Percentiles rank a stretch among this genome's conserved stretches.
phyloP scores from a whole-genome alignment of 2,329 filamentous ascomycete species.

The Fusarium sp. region DNA sequence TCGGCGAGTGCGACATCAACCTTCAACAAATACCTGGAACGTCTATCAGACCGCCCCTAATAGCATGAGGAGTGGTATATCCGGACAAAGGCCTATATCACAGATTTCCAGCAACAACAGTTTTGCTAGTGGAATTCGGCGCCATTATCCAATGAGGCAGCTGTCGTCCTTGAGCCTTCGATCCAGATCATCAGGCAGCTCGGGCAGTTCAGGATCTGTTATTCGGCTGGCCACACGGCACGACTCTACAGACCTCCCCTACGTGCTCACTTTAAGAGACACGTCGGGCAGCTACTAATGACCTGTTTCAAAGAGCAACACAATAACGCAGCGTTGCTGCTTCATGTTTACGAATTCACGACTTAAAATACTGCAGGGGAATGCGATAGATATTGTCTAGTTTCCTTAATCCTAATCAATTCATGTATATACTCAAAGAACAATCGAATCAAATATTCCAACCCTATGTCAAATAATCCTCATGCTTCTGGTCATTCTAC shows the following conservation, averaged over 20 bases:
- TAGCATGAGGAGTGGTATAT: constrained; percentile 61
- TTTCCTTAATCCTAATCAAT: constrained; percentile 44
- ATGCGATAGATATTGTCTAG: constrained; percentile 19
- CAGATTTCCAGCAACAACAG: constrained; percentile 55
- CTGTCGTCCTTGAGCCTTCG: constrained; percentile 57
- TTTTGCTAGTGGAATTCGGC: constrained; percentile 58
- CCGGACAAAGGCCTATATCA: constrained; percentile 51
- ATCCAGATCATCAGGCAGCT: constrained; percentile 54
- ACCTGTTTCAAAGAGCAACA: constrained; percentile 6
- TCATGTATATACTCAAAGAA: constrained; percentile 18
- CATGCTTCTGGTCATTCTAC: neutral
- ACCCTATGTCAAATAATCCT: neutral
- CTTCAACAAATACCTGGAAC: constrained; percentile 59
- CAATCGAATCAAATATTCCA: neutral
- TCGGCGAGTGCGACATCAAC: constrained; percentile 52
- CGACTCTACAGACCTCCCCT: constrained; percentile 52
- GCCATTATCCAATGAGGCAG: constrained; percentile 55
- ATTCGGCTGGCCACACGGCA: constrained; percentile 61
- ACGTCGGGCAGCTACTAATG: constrained; percentile 49
- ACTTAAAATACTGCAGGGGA: constrained; percentile 27
- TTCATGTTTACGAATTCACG: constrained; percentile 46
- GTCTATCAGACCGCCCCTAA: constrained; percentile 66
- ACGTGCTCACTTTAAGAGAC: constrained; percentile 54
- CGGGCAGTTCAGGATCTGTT: constrained; percentile 58
- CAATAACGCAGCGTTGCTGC: constrained; percentile 11